phyloP scores from a whole-genome alignment of 2,329 filamentous ascomycete species.

The Pseudopithomyces chartarum region DNA sequence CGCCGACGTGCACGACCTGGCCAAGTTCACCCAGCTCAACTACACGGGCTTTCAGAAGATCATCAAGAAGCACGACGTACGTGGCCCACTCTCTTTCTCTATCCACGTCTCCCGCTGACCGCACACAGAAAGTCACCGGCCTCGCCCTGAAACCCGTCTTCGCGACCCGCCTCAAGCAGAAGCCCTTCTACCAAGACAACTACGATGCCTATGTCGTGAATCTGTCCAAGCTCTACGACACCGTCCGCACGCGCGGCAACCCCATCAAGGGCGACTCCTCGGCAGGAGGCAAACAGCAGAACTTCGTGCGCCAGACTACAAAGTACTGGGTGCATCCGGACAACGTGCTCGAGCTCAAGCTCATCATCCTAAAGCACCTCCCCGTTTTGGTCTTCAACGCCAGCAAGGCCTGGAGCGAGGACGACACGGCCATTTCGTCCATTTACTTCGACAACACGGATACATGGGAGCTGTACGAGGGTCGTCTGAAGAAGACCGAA shows the following conservation, averaged over 20 bases:
- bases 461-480: conserved; percentile 92
- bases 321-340: conserved; percentile 99
- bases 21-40: conserved; percentile 97
- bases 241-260: conserved; percentile 90
- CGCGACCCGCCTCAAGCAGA: conserved; percentile 88
- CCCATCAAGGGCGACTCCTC: conserved; percentile 90
- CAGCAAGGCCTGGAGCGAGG: conserved; percentile 90
- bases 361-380: conserved; percentile 96
- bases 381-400: conserved; percentile 97
- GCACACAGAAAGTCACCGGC: conserved; percentile 79
- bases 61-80: conserved; percentile 97
- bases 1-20: conserved; percentile 95
- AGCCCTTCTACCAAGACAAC: conserved; percentile 98
- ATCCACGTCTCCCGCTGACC: conserved; percentile 20
- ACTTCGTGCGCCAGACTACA: conserved; percentile 94
- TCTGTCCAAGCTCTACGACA: conserved; percentile 92
- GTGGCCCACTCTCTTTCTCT: conserved; percentile 41
- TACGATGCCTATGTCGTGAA: conserved; percentile 96
- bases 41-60: conserved; percentile 99
- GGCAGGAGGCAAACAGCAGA: conserved; percentile 90
- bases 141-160: conserved; percentile 97
- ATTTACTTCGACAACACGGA: conserved; percentile 98
- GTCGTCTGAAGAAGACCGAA: conserved; percentile 95
- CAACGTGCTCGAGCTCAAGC: conserved; percentile 97
- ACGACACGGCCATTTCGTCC: conserved; percentile 93